A percentile compares a stretch with the other conserved stretches of the same genome.
Evolutionary conservation across 352 stramenopile species (phyloP).

Genomic region (Phytopythium mirpurense): DNA sequence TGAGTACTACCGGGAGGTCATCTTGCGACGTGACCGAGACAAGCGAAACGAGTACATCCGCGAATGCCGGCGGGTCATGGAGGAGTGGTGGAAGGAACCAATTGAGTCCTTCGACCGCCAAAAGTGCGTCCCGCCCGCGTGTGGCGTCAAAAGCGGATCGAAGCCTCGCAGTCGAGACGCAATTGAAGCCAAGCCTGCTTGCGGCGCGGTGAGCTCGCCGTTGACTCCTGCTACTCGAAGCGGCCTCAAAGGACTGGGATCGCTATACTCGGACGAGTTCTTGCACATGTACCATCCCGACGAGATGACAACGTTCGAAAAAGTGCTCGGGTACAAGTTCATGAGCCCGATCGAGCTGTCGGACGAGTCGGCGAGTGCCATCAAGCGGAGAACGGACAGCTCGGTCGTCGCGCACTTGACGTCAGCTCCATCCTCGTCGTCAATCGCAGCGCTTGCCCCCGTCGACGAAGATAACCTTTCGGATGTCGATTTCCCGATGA

Average conservation of each 20-base stretch:
- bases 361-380: constrained; percentile 45
- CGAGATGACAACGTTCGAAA: constrained; percentile 83
- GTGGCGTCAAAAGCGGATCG: neutral
- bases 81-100: constrained; percentile 86
- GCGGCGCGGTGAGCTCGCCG: neutral
- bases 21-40: constrained; percentile 27
- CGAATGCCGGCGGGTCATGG: constrained; percentile 68
- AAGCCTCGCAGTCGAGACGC: neutral
- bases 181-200: neutral
- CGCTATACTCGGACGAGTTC: constrained; percentile 58
- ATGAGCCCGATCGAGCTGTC: constrained; percentile 82
- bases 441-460: constrained; percentile 25
- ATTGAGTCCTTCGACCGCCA: constrained; percentile 66
- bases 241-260: constrained; percentile 4
- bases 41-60: constrained; percentile 71
- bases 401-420: constrained; percentile 39
- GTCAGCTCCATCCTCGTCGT: constrained; percentile 34
- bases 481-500: constrained; percentile 16
- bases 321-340: constrained; percentile 83
- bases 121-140: constrained; percentile 16
- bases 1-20: constrained; percentile 17
- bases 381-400: constrained; percentile 43
- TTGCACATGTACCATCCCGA: constrained; percentile 83
- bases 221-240: neutral
- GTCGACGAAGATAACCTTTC: constrained; percentile 53